A percentile compares a stretch with the other conserved stretches of the same genome.
Conservation (phyloP, 1,284 basidiomycete genomes). For the Heterobasidion annosum region DNA sequence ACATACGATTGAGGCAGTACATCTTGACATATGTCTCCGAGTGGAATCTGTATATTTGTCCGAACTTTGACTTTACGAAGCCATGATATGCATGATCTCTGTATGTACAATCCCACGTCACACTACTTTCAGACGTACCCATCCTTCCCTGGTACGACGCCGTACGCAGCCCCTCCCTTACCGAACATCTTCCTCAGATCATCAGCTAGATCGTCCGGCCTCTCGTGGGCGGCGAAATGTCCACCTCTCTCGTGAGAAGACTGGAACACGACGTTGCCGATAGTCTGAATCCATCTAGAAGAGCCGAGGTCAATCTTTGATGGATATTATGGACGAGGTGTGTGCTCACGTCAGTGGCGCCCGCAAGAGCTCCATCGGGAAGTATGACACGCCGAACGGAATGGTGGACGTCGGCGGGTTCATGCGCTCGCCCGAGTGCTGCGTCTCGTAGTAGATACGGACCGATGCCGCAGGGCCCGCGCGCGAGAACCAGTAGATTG, state of each 20-base stretch:
- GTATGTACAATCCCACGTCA: not conserved
- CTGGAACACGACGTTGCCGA: conserved; percentile 19
- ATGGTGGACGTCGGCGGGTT: conserved; percentile 17
- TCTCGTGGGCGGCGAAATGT: conserved; percentile 21
- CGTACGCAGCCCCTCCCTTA: conserved; percentile 17
- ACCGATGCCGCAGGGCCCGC: conserved; percentile 43
- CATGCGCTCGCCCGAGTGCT: not conserved
- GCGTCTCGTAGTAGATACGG: conserved; percentile 44
- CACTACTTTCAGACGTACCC: conserved; percentile 10
- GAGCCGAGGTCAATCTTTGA: not conserved
- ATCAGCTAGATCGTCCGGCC: conserved; percentile 16
- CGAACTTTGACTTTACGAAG: too few species aligned
- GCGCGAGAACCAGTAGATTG: conserved; percentile 49
- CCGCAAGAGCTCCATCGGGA: conserved; percentile 33
- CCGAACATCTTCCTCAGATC: conserved; percentile 21
- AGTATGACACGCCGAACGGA: conserved; percentile 38
- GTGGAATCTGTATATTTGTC: too few species aligned
- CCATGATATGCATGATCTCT: not conserved
- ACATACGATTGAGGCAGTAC: too few species aligned
- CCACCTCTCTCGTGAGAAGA: conserved; percentile 17
- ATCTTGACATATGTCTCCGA: too few species aligned
- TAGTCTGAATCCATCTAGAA: conserved; percentile 8
- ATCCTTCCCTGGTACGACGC: conserved; percentile 14
- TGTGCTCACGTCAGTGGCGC: conserved; percentile 28
- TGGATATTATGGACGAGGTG: not conserved